Conservation (phyloP, 768 basidiomycete species). For the Kwoniella pini region DNA sequence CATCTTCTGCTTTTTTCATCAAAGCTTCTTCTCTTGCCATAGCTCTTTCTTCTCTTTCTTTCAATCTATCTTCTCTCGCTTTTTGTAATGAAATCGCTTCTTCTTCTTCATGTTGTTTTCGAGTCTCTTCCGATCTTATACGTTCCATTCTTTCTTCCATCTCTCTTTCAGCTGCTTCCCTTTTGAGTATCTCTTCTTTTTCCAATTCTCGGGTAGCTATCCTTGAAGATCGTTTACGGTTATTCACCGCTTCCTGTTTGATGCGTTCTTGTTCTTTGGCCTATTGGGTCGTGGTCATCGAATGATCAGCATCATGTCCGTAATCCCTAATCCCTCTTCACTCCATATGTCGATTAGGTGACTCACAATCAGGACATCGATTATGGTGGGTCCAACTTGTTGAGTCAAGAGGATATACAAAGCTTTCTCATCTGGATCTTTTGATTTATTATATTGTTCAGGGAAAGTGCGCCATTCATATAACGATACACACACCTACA, state of each 20-base stretch:
- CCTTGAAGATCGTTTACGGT: slow-evolving; percentile 87
- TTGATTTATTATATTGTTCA: slow-evolving; percentile 71
- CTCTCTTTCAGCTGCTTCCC: slow-evolving; percentile 58
- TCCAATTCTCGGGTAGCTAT: slow-evolving; percentile 79
- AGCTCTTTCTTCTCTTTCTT: slow-evolving; percentile 48
- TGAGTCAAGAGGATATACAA: slow-evolving; percentile 69
- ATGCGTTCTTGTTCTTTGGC: slow-evolving; percentile 49
- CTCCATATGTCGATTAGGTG: no score
- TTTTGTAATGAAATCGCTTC: slow-evolving; percentile 35
- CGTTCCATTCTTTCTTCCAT: slow-evolving; percentile 54
- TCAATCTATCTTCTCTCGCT: slow-evolving; percentile 48
- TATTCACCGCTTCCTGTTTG: slow-evolving; percentile 72
- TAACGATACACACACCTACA: slow-evolving; percentile 76
- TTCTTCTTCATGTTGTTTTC: slow-evolving; percentile 30
- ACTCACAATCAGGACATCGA: slow-evolving; percentile 69
- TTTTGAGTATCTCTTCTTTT: slow-evolving; percentile 63
- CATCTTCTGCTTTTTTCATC: slow-evolving; percentile 34
- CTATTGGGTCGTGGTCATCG: slow-evolving; percentile 19
- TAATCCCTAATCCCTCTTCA: no score
- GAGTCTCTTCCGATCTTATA: slow-evolving; percentile 39
- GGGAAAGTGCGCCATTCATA: slow-evolving; percentile 82
- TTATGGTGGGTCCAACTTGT: slow-evolving; percentile 70
- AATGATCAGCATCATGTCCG: no score
- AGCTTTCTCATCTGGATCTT: slow-evolving; percentile 77
- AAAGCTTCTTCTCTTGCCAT: slow-evolving; percentile 54